Evolutionary conservation across 352 stramenopile species (phyloP), one percentile per base, ranked within the genome.

Genomic region (Pseudoperonospora humuli): DNA sequence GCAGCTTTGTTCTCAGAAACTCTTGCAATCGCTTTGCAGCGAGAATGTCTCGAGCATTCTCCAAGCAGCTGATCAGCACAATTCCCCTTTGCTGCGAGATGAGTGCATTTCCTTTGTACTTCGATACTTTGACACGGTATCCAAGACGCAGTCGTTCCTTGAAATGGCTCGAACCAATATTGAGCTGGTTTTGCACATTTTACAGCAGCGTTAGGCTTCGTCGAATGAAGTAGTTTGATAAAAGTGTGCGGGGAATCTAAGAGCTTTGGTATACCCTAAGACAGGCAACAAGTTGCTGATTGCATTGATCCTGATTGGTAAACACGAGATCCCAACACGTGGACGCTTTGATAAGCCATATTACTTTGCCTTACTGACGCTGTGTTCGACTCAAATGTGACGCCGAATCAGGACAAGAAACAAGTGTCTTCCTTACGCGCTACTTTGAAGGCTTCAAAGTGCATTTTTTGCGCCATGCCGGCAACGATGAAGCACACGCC

Each of bases 91-190:
- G 8, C 72, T 99, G 11, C 83, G 95, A 39, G 76, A 93, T 50
- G 96, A 98, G 58, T 96, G 92, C 46, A 89, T 98, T 32, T 84
- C 89, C 20, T 99, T 97, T 61, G 97, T 98, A 54, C 65, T 98
- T 40, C 88, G 81, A 21, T 93, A 98, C 74, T 99, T 99, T 66
- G 95, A 99, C 75, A 75, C 73, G 13, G 87, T 98, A 15, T 97
- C 90, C 11, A 98, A 98, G 77, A 98, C 91, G 7, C 46, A 64
- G 9, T 68, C 84, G 23, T 98, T 99, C 65, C 86, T 98, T 64
- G 90, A 98, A 49, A 99, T 99, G 96, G 95, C 93, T 7, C 68
- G 95, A 28, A 96, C 71, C 39, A 98, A 99, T 65, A 95, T 98
- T 28, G 96, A 99, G 36, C 75, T 99, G 10, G 93, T 98, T 7